Evolutionary conservation across 371 early-diverging fungal genomes (phyloP).

Genomic region (Apophysomyces ossiformis): DNA sequence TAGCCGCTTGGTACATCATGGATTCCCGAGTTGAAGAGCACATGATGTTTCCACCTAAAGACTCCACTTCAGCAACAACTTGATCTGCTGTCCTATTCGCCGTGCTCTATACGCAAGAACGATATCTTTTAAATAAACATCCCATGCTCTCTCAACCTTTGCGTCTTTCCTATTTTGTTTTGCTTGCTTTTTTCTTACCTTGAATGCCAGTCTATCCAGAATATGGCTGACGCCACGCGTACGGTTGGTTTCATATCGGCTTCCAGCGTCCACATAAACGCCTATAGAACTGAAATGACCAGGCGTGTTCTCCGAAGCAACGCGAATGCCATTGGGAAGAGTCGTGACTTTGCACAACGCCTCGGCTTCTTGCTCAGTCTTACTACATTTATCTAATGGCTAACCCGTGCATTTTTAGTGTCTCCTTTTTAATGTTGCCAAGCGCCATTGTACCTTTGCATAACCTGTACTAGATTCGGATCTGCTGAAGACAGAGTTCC

Average conservation of each 20-base stretch:
- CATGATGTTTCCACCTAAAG: constrained; percentile 89
- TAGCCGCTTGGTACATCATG: constrained; percentile 93
- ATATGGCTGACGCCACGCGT: constrained; percentile 83
- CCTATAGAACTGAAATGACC: constrained; percentile 92
- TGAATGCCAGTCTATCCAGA: constrained; percentile 91
- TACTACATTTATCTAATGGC: constrained; percentile 37
- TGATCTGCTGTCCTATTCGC: constrained; percentile 64
- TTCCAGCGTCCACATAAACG: constrained; percentile 90
- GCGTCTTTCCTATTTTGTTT: too few relatives aligned
- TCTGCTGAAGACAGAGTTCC: background rate
- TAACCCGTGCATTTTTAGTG: constrained; percentile 2
- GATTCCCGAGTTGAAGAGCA: constrained; percentile 91
- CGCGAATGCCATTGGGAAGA: constrained; percentile 86
- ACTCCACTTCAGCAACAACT: constrained; percentile 80
- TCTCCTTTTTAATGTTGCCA: background rate
- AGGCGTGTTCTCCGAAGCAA: constrained; percentile 79
- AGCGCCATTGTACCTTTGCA: constrained; percentile 2
- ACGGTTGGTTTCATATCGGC: constrained; percentile 79
- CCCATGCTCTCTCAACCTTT: background rate
- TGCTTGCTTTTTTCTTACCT: constrained; percentile 52
- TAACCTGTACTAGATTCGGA: background rate
- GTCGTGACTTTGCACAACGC: constrained; percentile 65
- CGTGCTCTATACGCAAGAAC: constrained; percentile 50
- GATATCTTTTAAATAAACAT: background rate
- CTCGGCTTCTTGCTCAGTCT: constrained; percentile 50